Evolutionary conservation across 1,284 basidiomycete species (phyloP).

Genomic region (Vanrija pseudolonga): DNA sequence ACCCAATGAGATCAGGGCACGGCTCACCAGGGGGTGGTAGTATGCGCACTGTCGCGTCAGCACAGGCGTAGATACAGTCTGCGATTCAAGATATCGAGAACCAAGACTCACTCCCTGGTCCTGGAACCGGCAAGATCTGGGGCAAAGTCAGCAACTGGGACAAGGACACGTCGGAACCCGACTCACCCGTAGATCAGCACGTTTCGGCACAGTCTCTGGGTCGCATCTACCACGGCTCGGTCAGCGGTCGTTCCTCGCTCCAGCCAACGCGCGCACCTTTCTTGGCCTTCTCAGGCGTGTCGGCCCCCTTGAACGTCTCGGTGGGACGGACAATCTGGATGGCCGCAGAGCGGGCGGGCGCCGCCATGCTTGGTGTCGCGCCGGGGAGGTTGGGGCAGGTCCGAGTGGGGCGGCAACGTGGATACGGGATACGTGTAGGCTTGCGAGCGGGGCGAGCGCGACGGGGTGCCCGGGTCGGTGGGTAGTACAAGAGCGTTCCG

Average conservation of each 20-base stretch:
- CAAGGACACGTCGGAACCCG: constrained; percentile 24
- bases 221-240: constrained; percentile 25
- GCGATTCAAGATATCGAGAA: background rate
- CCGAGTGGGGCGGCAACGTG: no score
- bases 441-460: no score
- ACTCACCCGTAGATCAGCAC: constrained; percentile 76
- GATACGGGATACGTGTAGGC: no score
- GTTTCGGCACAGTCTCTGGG: constrained; percentile 76
- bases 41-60: constrained; percentile 58
- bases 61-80: background rate
- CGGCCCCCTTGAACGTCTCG: constrained; percentile 12
- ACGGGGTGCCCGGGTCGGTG: no score
- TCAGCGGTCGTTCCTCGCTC: constrained; percentile 51
- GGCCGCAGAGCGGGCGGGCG: constrained; percentile 52
- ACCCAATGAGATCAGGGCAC: constrained; percentile 39
- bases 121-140: constrained; percentile 75
- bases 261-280: constrained; percentile 11
- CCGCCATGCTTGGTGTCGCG: constrained; percentile 14
- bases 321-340: constrained; percentile 58
- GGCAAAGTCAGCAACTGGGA: constrained; percentile 5
- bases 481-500: no score
- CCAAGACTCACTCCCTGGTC: constrained; percentile 60
- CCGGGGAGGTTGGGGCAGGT: no score
- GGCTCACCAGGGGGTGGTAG: constrained; percentile 68
- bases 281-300: constrained; percentile 17